Percentiles rank a stretch among this genome's conserved stretches.
Evolutionary conservation across 1,284 basidiomycete genomes (phyloP).

Genomic region (Trichosporon sp.): DNA sequence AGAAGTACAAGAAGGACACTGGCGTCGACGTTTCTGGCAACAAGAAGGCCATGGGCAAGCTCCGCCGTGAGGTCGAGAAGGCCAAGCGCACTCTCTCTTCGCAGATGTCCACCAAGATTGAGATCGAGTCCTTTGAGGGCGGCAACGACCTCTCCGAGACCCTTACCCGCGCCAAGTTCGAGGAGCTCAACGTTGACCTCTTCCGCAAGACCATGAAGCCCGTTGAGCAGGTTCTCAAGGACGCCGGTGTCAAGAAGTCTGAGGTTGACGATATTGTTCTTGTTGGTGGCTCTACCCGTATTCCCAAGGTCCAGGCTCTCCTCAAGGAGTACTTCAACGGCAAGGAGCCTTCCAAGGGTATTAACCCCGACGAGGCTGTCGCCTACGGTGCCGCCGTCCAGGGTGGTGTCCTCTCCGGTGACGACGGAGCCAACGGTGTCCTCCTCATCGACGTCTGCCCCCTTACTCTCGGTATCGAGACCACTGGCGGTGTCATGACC

Average conservation of each 20-base stretch:
- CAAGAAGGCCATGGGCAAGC: constrained; percentile 89
- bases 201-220: constrained; percentile 99
- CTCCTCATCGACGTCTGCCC: constrained; percentile 96
- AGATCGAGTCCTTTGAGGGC: constrained; percentile 83
- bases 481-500: constrained; percentile 98
- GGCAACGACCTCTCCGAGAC: constrained; percentile 96
- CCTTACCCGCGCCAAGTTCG: constrained; percentile 96
- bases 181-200: constrained; percentile 97
- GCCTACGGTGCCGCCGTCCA: constrained; percentile 99
- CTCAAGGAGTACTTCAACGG: constrained; percentile 86
- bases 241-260: constrained; percentile 96
- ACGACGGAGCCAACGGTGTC: constrained; percentile 97
- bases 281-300: constrained; percentile 98
- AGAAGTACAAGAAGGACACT: constrained; percentile 95
- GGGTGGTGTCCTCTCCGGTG: constrained; percentile 95
- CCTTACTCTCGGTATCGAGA: constrained; percentile 95
- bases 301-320: constrained; percentile 95
- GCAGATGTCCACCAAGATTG: constrained; percentile 71
- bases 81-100: constrained; percentile 94
- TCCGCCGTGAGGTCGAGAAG: constrained; percentile 98
- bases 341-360: constrained; percentile 88
- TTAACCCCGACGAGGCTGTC: constrained; percentile 99
- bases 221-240: constrained; percentile 97
- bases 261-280: constrained; percentile 95
- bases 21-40: constrained; percentile 84